Percentiles rank a stretch among this genome's conserved stretches.
phyloP scores from a whole-genome alignment of 2,329 filamentous ascomycete genomes.

The Aspergillus pseudoglaucus region DNA sequence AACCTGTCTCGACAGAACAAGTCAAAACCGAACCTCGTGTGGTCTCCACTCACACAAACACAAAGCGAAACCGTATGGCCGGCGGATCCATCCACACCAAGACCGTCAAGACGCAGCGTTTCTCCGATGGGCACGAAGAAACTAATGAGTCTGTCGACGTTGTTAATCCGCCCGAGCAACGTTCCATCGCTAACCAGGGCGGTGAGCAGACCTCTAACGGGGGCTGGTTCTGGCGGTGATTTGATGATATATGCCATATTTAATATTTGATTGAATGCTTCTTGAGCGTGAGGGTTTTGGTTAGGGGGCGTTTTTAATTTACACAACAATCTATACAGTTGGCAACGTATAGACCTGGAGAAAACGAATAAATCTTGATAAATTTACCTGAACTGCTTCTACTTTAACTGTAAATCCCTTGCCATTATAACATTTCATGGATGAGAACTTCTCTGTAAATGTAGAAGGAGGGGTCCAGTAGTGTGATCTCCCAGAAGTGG shows the following conservation, averaged over 20 bases:
- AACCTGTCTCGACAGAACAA: neutral
- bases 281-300: too few species aligned
- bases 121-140: conserved; percentile 56
- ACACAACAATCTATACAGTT: too few species aligned
- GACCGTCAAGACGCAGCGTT: conserved; percentile 52
- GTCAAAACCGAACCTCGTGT: conserved; percentile 25
- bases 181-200: neutral
- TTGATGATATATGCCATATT: neutral
- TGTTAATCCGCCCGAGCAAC: conserved; percentile 17
- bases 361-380: too few species aligned
- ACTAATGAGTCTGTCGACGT: conserved; percentile 49
- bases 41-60: conserved; percentile 53
- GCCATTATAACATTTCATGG: too few species aligned
- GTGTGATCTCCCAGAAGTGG: neutral
- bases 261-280: neutral
- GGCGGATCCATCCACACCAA: conserved; percentile 56
- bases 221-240: conserved; percentile 35
- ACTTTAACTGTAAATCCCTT: too few species aligned
- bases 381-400: too few species aligned
- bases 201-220: conserved; percentile 7
- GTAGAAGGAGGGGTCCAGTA: too few species aligned
- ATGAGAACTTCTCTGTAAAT: too few species aligned
- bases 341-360: too few species aligned
- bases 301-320: too few species aligned
- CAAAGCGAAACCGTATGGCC: conserved; percentile 47